Evolutionary conservation across 2,329 filamentous ascomycete genomes (phyloP), one percentile per base, ranked within the genome.

Genomic region (Aspergillus arachidicola): DNA sequence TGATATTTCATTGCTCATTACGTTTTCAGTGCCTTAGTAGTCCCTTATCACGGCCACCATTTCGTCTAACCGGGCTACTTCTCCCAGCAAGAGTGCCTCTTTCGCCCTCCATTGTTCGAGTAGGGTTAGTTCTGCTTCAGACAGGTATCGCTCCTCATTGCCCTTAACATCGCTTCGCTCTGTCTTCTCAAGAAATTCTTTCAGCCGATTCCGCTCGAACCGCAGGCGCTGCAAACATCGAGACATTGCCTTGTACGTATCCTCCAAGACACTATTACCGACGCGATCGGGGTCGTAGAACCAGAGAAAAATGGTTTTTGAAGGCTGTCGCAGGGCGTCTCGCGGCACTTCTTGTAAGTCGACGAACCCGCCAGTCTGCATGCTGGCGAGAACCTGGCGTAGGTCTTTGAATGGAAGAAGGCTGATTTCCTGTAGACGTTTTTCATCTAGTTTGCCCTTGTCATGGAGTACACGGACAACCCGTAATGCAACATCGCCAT

Each of bases 371-470:
- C 89, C 88, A 76, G 93, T 89, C 69, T 96, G 92, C 85, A 99
- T 91, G 65, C 89, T 88, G 16, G 92, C 89, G 78, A 98, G 89
- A 66, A 93, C 91, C 62, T 90, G 88, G 54, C 95, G 92, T 28
- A 98, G 87, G 59, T 97, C 92, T 62, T 90, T 89, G 71, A 94
- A 92, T 62, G 91, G 90, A 82, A 97, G 90, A 64, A 99, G 86
- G 59, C 91, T 91, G 61, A 93, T 85, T 57, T 89, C 89, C 43
- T 91, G 91, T 14, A 97, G 84, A 64, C 91, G 89, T 78, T 96
- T 96, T 78, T 99, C 95, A 69, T 98, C 94, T n/a, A 98, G 83
- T 74, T 95, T 97, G 59, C 95, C 95, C 73, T 94, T 93, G 63
- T 91, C 89, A 45, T 91, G 86, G 23, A 99, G 85, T 60, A 98